phyloP scores from a whole-genome alignment of 441 rosid genomes.

The Pelargonium myrrhifolium region DNA sequence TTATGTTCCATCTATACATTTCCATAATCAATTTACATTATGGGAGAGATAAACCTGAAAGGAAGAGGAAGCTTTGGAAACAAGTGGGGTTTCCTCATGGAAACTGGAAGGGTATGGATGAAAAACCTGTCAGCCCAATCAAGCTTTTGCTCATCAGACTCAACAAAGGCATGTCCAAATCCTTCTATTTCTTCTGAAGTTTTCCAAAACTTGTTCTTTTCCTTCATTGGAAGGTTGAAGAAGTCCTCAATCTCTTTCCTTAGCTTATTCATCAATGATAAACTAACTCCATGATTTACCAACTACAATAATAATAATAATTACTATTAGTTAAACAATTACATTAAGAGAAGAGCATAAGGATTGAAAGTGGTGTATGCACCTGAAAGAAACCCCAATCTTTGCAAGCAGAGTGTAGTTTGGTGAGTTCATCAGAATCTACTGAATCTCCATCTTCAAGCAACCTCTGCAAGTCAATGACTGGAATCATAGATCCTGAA shows the following conservation, averaged over 20 bases:
- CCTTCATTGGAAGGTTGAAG: constrained; percentile 47
- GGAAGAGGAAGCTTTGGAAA: constrained; percentile 43
- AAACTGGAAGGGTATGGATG: constrained; percentile 33
- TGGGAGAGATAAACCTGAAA: constrained; percentile 33
- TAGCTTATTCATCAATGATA: constrained; percentile 32
- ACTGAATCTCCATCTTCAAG: constrained; percentile 21
- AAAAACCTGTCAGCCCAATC: constrained; percentile 49
- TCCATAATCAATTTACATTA: too few relatives aligned
- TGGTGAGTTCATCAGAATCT: constrained; percentile 30
- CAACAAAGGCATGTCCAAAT: constrained; percentile 47
- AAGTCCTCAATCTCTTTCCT: constrained; percentile 33
- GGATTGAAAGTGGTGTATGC: too few relatives aligned
- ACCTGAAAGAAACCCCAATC: constrained; percentile 42
- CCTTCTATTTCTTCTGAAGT: constrained; percentile 40
- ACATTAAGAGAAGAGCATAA: too few relatives aligned
- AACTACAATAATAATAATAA: constrained; percentile 24
- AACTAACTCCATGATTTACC: constrained; percentile 38
- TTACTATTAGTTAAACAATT: too few relatives aligned
- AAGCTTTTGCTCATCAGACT: constrained; percentile 46
- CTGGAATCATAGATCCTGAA: constrained; percentile 23
- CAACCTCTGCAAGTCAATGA: constrained; percentile 29
- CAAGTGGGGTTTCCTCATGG: constrained; percentile 35
- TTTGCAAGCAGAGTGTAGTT: constrained; percentile 38
- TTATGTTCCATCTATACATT: too few relatives aligned
- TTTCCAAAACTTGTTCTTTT: constrained; percentile 40